A percentile compares a stretch with the other conserved stretches of the same genome.
phyloP scores from a whole-genome alignment of 2,329 filamentous ascomycete species.

The Diaporthe sp. region DNA sequence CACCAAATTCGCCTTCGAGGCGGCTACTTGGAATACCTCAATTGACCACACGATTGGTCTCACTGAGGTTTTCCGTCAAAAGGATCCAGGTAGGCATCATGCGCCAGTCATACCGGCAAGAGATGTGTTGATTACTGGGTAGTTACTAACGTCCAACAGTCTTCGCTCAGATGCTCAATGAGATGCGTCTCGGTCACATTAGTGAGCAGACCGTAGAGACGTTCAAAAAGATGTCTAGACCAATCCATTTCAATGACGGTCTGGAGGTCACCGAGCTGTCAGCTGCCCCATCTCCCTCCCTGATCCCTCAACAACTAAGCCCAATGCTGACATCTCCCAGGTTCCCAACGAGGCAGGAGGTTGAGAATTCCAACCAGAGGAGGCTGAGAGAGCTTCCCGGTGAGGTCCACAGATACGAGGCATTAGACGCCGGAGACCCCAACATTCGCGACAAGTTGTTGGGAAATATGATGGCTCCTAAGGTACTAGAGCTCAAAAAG shows the following conservation, averaged over 20 bases:
- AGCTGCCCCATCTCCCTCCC: conserved; percentile 46
- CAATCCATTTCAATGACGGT: conserved; percentile 79
- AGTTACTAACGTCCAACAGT: conserved; percentile 58
- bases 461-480: conserved; percentile 93
- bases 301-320: background rate
- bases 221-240: conserved; percentile 81
- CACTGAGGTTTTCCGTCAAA: conserved; percentile 96
- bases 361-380: conserved; percentile 85
- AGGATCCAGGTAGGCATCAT: conserved; percentile 73
- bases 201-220: conserved; percentile 80
- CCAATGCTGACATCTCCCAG: conserved; percentile 52
- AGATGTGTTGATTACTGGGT: conserved; percentile 44
- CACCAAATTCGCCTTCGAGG: conserved; percentile 93
- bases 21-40: conserved; percentile 89
- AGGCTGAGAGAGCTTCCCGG: conserved; percentile 82
- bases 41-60: conserved; percentile 97
- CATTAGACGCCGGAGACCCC: conserved; percentile 82
- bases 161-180: conserved; percentile 96
- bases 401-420: conserved; percentile 76
- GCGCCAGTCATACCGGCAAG: conserved; percentile 21
- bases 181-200: conserved; percentile 92
- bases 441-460: conserved; percentile 82
- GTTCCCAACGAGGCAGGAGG: conserved; percentile 91
- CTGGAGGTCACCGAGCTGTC: conserved; percentile 88
- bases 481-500: conserved; percentile 84